Evolutionary conservation across 345 rosid species (phyloP), one percentile per base, ranked within the genome.

Genomic region (Eucalyptus leucophloia): DNA sequence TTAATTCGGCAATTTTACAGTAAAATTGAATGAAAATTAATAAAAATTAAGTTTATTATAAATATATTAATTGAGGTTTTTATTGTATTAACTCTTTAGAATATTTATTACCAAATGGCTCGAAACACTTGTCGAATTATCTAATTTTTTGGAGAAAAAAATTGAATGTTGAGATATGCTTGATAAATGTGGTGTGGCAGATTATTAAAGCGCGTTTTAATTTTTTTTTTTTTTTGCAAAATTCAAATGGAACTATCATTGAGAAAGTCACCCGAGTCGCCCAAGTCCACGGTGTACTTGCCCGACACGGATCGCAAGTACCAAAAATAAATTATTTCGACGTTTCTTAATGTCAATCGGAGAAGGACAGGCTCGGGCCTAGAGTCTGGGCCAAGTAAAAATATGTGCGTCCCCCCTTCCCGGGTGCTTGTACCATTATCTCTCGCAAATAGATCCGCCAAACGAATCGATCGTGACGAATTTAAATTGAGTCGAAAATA

Each of bases 31-130:
- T 24, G 30, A 9, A 12, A 28, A 60, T 60, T 60, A 28, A 60
- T 6, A 5, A 6, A 30, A 6, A 0, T 0, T 30, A 12, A 62
- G 13, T 62, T 28, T 28, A 28, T 62, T 6, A 56, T 2, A 26
- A 10, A 9, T 56, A 5, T 56, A 24, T 56, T 2, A 62, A 62
- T 30, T 62, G 5, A 62, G 2, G 0, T 3, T 62, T 56, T 24
- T 56, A 56, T 56, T 2, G 7, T 56, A 56, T 56, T 56, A 56
- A 56, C 4, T 2, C 12, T 56, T 56, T 56, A 8, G 58, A 21
- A 53, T 53, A 21, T 53, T 53, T 53, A 53, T 53, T 53, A 8
- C 26, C 26, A 19, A 53, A 53, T 21, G 58, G 58, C 62, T 56
- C 3, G 3, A 56, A 56, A 56, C 12, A 24, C 3, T 56, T 5